These are phyloP conservation scores for Noccaea caerulescens DNA, from an alignment of 345 rosid species.

Conservation along the genomic window DNA sequence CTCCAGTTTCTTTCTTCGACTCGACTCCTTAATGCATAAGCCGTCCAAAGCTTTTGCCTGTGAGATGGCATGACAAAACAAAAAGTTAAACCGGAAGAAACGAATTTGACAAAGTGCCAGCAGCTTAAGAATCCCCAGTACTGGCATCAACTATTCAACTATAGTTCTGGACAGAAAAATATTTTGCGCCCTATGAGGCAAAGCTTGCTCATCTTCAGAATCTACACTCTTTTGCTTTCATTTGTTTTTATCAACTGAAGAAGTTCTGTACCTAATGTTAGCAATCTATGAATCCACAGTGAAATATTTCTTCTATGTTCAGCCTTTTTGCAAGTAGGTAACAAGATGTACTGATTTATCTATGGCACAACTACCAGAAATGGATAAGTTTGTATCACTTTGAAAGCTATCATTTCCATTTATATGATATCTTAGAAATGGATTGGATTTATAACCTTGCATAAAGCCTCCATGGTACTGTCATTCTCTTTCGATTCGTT, in stretches of 20 bases:
- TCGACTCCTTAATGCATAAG: slow-evolving; percentile 61
- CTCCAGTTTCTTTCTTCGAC: slow-evolving; percentile 67
- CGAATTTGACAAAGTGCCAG: slow-evolving; percentile 17
- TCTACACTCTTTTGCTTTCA: slow-evolving; percentile 8
- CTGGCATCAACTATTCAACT: slow-evolving; percentile 10
- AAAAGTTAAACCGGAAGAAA: slow-evolving; percentile 10
- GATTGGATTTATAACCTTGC: slow-evolving; percentile 53
- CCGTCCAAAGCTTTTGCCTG: slow-evolving; percentile 73
- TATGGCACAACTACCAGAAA: neutral
- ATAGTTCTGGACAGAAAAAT: slow-evolving; percentile 16
- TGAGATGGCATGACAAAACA: slow-evolving; percentile 29
- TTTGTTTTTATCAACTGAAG: neutral
- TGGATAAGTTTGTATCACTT: neutral
- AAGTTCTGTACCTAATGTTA: slow-evolving; percentile 20
- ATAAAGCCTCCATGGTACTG: slow-evolving; percentile 66
- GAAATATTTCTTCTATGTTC: neutral
- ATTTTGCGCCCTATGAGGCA: neutral
- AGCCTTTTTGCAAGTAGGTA: slow-evolving; percentile 12
- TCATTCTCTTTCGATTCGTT: slow-evolving; percentile 71
- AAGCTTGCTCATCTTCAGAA: slow-evolving; percentile 15
- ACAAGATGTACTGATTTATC: slow-evolving; percentile 16
- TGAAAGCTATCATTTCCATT: neutral
- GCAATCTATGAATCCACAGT: slow-evolving; percentile 17
- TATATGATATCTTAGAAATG: slow-evolving; percentile 6
- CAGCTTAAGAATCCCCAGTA: neutral